Percentiles rank a stretch among this genome's conserved stretches.
Conservation (phyloP, 2,329 filamentous ascomycete genomes). For the Penicillium sp. region DNA sequence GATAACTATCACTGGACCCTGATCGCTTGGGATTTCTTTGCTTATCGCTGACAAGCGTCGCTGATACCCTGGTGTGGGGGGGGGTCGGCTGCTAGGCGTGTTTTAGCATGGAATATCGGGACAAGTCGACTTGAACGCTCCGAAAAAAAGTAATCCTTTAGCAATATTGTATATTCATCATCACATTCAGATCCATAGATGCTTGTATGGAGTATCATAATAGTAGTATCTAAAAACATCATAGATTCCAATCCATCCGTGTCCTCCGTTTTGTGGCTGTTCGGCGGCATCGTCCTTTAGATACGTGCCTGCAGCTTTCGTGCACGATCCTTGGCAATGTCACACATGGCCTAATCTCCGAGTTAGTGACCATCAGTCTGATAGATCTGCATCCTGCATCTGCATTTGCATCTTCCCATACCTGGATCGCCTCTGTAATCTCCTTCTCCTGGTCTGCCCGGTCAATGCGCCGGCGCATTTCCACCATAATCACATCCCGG, state of each 20-base stretch:
- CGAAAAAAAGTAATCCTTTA: background rate
- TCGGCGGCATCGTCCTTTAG: conserved; percentile 6
- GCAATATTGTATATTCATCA: background rate
- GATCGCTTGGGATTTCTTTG: background rate
- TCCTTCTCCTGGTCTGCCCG: conserved; percentile 68
- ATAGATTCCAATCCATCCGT: background rate
- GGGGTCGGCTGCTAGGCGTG: background rate
- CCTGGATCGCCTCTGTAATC: conserved; percentile 73
- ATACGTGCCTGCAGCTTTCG: conserved; percentile 57
- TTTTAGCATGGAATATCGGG: background rate
- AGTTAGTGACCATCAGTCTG: conserved; percentile 3
- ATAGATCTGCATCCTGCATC: background rate
- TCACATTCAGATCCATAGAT: background rate
- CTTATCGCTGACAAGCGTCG: conserved; percentile 9
- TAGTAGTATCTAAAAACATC: background rate
- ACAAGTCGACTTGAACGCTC: background rate
- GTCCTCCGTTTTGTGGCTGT: background rate
- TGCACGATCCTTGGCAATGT: conserved; percentile 82
- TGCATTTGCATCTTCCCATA: conserved; percentile 45
- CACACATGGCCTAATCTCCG: conserved; percentile 76
- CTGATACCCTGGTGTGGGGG: conserved; percentile 1
- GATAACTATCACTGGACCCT: background rate
- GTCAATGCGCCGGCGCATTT: conserved; percentile 76
- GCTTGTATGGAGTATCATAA: background rate
- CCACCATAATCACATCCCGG: conserved; percentile 73